Percentiles rank a stretch among this genome's conserved stretches.
phyloP scores from a whole-genome alignment of 2,329 filamentous ascomycete species.

The Sporothrix euskadiensis region DNA sequence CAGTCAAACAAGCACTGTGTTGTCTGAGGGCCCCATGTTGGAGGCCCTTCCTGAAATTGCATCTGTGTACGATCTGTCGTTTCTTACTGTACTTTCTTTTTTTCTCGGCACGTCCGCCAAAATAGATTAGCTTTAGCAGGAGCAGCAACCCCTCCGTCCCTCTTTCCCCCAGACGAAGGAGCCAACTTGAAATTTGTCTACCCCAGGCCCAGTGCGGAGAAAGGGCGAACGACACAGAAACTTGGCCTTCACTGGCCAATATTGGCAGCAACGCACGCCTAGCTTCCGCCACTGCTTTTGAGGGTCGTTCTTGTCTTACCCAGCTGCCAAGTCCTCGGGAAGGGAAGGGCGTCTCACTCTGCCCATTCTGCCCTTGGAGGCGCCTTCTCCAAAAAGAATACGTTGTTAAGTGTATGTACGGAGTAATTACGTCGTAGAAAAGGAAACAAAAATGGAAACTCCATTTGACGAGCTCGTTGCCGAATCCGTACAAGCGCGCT shows the following conservation, averaged over 20 bases:
- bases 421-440: not conserved
- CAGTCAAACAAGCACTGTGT: not conserved
- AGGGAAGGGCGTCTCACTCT: not conserved
- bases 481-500: slow-evolving; percentile 13
- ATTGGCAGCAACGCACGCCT: not conserved
- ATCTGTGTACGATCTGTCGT: not conserved
- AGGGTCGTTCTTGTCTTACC: not conserved
- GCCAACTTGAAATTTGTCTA: not conserved
- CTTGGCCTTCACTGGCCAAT: not conserved
- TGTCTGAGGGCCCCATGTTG: not conserved
- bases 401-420: too few species aligned
- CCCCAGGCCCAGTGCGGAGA: not conserved
- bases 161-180: not conserved
- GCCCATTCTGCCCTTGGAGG: not conserved
- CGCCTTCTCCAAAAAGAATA: slow-evolving; percentile 7
- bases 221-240: not conserved
- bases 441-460: not conserved
- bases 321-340: slow-evolving; percentile 3
- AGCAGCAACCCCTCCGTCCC: not conserved
- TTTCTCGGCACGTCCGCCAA: not conserved
- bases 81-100: not conserved
- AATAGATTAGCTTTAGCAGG: not conserved
- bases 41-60: not conserved
- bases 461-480: slow-evolving; percentile 21
- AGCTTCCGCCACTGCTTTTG: not conserved